Conservation (phyloP, 805 yeast genomes). For the Zygoascus tannicola region DNA sequence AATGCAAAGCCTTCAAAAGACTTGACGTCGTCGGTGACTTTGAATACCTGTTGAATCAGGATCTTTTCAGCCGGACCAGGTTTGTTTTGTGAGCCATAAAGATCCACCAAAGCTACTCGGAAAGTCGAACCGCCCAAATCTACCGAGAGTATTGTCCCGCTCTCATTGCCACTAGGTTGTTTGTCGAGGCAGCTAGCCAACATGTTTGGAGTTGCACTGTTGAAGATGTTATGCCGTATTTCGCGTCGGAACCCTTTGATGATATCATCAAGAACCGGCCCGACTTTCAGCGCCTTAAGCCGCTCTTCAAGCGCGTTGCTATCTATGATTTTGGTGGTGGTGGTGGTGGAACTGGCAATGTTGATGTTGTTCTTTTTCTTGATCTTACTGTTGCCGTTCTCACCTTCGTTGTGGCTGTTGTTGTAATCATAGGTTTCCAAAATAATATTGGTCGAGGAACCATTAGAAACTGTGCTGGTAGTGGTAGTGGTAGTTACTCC, state of each 20-base stretch:
- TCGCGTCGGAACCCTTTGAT: constrained; percentile 9
- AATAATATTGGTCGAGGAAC: too few species aligned
- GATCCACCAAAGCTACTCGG: constrained; percentile 73
- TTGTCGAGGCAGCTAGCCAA: constrained; percentile 72
- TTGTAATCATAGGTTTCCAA: too few species aligned
- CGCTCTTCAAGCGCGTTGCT: too few species aligned
- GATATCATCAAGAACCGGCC: constrained; percentile 9
- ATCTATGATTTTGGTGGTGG: too few species aligned
- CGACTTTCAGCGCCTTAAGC: background rate
- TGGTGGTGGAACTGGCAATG: too few species aligned
- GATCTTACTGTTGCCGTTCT: background rate
- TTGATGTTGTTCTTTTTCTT: background rate
- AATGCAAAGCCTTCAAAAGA: constrained; percentile 23
- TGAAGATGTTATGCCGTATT: constrained; percentile 5
- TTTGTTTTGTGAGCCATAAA: constrained; percentile 39
- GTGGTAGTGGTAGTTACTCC: too few species aligned
- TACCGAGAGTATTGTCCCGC: constrained; percentile 69
- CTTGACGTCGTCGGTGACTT: constrained; percentile 20
- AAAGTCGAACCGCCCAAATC: constrained; percentile 90
- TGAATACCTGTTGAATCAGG: constrained; percentile 13
- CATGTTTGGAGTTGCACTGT: constrained; percentile 37
- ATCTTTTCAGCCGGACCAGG: constrained; percentile 5
- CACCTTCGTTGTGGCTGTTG: background rate
- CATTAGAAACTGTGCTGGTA: too few species aligned
- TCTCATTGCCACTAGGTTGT: constrained; percentile 70